A percentile compares a stretch with the other conserved stretches of the same genome.
Evolutionary conservation across 805 yeast species (phyloP).

Genomic region (Wickerhamiella spandovensis): DNA sequence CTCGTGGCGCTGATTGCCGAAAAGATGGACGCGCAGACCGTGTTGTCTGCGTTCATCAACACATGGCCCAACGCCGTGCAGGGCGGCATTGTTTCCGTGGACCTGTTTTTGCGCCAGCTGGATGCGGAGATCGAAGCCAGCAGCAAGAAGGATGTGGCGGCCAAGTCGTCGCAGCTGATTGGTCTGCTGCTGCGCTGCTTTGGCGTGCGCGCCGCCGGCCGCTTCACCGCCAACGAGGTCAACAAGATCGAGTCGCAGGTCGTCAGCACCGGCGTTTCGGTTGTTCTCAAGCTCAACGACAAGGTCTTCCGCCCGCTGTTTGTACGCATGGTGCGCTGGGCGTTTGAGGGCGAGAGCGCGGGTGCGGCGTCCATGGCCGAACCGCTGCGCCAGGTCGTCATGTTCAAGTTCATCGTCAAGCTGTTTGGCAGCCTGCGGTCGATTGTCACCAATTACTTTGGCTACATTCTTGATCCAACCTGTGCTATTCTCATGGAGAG

Average conservation of each 20-base stretch:
- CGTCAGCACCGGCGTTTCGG: conserved; percentile 56
- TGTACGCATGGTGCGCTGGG: conserved; percentile 81
- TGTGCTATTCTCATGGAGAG: conserved; percentile 39
- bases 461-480: conserved; percentile 71
- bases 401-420: conserved; percentile 75
- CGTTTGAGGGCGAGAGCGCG: conserved; percentile 66
- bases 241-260: conserved; percentile 70
- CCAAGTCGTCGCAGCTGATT: conserved; percentile 54
- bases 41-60: conserved; percentile 42
- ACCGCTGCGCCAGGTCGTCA: conserved; percentile 48
- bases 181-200: conserved; percentile 56
- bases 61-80: conserved; percentile 40
- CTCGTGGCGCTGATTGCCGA: conserved; percentile 45
- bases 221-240: conserved; percentile 57
- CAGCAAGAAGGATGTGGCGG: conserved; percentile 64
- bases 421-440: conserved; percentile 74
- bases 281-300: conserved; percentile 85
- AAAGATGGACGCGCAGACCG: conserved; percentile 51
- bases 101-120: conserved; percentile 54
- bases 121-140: conserved; percentile 51
- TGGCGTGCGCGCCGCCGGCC: conserved; percentile 47
- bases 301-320: conserved; percentile 87
- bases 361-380: conserved; percentile 36
- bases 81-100: conserved; percentile 35
- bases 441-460: conserved; percentile 76